Base-by-base conservation (phyloP, 2,329 filamentous ascomycete genomes). In the Sphaerulina musiva region DNA sequence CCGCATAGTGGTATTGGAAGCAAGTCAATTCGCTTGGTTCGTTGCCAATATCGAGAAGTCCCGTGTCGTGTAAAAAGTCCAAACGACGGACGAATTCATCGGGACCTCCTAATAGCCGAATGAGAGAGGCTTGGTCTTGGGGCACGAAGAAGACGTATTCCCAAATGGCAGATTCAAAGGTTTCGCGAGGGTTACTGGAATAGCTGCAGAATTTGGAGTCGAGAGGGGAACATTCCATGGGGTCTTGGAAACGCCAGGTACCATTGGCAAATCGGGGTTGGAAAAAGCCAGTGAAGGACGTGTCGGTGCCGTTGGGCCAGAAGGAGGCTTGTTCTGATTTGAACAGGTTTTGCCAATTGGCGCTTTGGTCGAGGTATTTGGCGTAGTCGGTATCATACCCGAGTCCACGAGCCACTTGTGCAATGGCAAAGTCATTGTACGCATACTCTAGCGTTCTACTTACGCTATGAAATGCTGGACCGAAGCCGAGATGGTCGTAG, bases 321-420 rank as follows among this genome's bases (percentile, higher is more conserved):
- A 84, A 72, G 0, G 80, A 80, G 1, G 72, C 74, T 43, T 81
- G 76, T 45, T 79, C 66, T 0, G 76, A 65, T 65, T 87, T 83
- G 84, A 83, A 89, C 59, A 87, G 84, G 63, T 86, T 87, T 12
- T 81, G 77, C 85, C 85, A 89, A 62, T 86, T 84, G 8, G 78
- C 74, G 0, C 82, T 85, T 7, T 84, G 78, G 44, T 77, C 72
- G 26, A 86, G 73, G 60, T 87, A 88, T 50, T 76, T 83, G 2
- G 70, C 57, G 3, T 80, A 78, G 41, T 84, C 80, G 1, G 70
- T 69, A 0, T 62, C 53, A 45, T 78, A 76, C 1, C 74, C 76
- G 2, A 86, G 69, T 0, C 83, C 83, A 1, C 64, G 68, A 2
- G 85, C 85, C 9, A 89, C 81, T 64, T 84, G 80, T 55, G 81